Conservation (phyloP, 345 rosid species). For the Jatropha curcas region DNA sequence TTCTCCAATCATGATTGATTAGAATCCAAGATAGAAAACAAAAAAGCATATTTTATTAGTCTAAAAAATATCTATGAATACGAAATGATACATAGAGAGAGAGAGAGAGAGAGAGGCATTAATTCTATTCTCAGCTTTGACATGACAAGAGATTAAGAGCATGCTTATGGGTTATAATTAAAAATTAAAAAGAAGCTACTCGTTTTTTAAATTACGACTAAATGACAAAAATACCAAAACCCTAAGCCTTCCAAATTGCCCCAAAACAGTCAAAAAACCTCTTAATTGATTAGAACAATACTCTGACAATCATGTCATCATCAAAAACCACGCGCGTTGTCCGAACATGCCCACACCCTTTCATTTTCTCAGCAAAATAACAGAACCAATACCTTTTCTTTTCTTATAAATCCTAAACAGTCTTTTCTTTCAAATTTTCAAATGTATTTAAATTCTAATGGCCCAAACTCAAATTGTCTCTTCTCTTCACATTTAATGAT, state of each 20-base stretch:
- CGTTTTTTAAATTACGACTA: too few relatives aligned
- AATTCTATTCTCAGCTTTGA: slow-evolving; percentile 12
- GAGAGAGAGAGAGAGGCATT: background rate
- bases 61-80: background rate
- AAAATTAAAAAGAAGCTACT: too few relatives aligned
- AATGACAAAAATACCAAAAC: background rate
- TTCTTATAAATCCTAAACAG: too few relatives aligned
- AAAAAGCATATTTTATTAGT: slow-evolving; percentile 1
- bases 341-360: background rate
- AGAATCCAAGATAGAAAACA: slow-evolving; percentile 26
- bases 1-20: slow-evolving; percentile 37
- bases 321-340: slow-evolving; percentile 50
- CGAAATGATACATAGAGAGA: background rate
- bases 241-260: slow-evolving; percentile 5
- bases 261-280: slow-evolving; percentile 1
- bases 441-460: too few relatives aligned
- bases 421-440: too few relatives aligned
- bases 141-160: slow-evolving; percentile 4
- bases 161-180: slow-evolving; percentile 1
- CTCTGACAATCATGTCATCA: slow-evolving; percentile 41
- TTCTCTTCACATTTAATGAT: too few relatives aligned
- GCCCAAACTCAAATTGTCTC: too few relatives aligned
- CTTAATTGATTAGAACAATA: slow-evolving; percentile 27
- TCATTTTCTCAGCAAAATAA: background rate
- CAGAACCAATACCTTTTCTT: too few relatives aligned